These are phyloP conservation scores for Gigaspora rosea DNA, from an alignment of 192 early-diverging fungal genomes.

Conservation along the genomic window DNA sequence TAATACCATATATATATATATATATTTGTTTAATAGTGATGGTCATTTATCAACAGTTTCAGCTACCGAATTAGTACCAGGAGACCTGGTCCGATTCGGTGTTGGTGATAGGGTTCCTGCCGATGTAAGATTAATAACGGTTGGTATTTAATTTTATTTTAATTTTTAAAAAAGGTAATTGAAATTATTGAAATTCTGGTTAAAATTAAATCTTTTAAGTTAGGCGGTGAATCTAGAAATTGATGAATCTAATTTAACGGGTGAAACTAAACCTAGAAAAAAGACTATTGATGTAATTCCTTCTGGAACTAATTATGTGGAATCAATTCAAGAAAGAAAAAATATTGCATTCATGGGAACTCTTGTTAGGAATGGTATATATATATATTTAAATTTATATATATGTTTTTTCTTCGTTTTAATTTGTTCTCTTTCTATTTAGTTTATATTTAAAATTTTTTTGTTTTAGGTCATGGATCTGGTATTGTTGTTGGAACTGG, in stretches of 20 bases:
- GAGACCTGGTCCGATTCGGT: conserved; percentile 84
- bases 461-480: conserved; percentile 64
- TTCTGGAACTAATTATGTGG: conserved; percentile 42
- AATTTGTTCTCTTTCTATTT: not conserved
- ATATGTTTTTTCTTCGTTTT: no score
- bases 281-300: conserved; percentile 63
- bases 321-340: conserved; percentile 68
- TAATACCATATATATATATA: no score
- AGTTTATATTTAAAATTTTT: not conserved
- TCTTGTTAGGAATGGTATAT: conserved; percentile 75
- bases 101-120: conserved; percentile 95
- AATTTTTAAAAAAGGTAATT: not conserved
- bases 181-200: not conserved
- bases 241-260: conserved; percentile 90
- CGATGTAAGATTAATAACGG: conserved; percentile 77
- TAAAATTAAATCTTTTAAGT: not conserved
- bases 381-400: no score
- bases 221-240: conserved; percentile 80
- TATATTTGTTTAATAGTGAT: conserved; percentile 60
- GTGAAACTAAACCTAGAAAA: conserved; percentile 80
- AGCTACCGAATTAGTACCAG: conserved; percentile 88
- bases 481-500: conserved; percentile 92
- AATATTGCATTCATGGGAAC: conserved; percentile 98
- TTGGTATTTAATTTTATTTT: not conserved
- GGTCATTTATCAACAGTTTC: conserved; percentile 57